Evolutionary conservation across 129 eudicot genomes (phyloP), one percentile per base, ranked within the genome.

Genomic region (Flaveria bidentis): DNA sequence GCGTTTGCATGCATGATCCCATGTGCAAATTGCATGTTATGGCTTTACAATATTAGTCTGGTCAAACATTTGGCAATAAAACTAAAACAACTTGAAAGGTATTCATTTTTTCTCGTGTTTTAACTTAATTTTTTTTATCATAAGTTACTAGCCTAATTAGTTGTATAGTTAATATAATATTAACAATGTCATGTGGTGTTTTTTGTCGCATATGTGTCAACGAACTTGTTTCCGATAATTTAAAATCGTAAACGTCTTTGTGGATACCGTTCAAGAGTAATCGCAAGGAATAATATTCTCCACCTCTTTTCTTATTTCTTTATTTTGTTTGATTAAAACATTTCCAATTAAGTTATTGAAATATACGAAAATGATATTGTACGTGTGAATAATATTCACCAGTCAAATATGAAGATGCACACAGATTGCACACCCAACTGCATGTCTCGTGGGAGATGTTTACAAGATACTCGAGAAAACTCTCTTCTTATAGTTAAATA

Each of bases 1-100:
- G 47, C 39, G 66, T 80, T 73, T 46, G 51, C 74, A 73, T 80
- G 84, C 84, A 80, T 73, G 84, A 80, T 80, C 84, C 84, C 84
- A 80, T 80, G 79, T 80, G 84, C 79, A 66, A 17, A 42, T 46
- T 73, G 79, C 84, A 80, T 80, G 84, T 80, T 80, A 70, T 44
- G 68, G 78, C 70, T 69, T 62, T 78, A 46, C 10, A 58, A 47
- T 41, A 51, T 63, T 30, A 72, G 65, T 72, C 78, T 52, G 84
- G 84, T 80, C 84, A 80, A 80, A 73, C 61, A 28, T 42, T 26
- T 17, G 44, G 79, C 74, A 65, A 66, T 64, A 44, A 25, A 80
- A 45, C 51, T 73, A 73, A 53, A 73, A 28, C 84, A 73, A 80
- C 52, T 78, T 42, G 69, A 46, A 62, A 57, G 26, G 12, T 52